These are phyloP conservation scores for Zymoseptoria brevis DNA, from an alignment of 2,329 filamentous ascomycete species.

Conservation along the genomic window DNA sequence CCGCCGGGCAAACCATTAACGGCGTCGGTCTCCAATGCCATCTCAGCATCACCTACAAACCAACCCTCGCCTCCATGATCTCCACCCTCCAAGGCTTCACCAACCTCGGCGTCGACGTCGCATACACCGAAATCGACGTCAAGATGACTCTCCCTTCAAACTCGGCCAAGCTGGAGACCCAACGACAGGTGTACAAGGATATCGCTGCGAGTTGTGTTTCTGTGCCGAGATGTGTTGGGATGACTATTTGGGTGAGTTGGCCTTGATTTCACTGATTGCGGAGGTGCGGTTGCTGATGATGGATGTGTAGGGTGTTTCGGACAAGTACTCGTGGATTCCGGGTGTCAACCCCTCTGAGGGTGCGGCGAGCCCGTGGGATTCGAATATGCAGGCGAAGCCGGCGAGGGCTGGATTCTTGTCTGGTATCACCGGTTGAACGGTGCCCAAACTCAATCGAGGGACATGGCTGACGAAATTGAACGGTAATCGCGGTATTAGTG, in stretches of 20 bases:
- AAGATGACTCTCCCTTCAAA: background rate
- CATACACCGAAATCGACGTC: background rate
- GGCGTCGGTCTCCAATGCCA: slow-evolving; percentile 47
- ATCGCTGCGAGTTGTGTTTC: background rate
- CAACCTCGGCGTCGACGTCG: background rate
- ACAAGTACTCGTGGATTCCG: background rate
- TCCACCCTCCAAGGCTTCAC: background rate
- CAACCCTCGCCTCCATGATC: background rate
- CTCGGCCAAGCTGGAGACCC: background rate
- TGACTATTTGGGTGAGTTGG: slow-evolving; percentile 1
- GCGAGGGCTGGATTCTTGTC: background rate
- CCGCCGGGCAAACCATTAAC: slow-evolving; percentile 27
- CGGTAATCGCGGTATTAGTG: too few relatives aligned
- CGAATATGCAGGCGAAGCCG: background rate
- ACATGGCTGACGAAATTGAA: background rate
- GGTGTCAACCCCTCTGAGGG: background rate
- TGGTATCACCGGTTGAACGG: too few relatives aligned
- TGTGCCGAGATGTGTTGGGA: background rate
- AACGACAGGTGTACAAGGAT: background rate
- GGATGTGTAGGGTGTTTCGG: background rate
- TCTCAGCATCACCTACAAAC: slow-evolving; percentile 30
- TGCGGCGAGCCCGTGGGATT: background rate
- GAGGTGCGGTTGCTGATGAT: background rate
- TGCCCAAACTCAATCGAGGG: too few relatives aligned
- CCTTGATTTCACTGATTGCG: background rate